phyloP scores from a whole-genome alignment of 2,329 filamentous ascomycete species.

The Ascochyta rabiei region DNA sequence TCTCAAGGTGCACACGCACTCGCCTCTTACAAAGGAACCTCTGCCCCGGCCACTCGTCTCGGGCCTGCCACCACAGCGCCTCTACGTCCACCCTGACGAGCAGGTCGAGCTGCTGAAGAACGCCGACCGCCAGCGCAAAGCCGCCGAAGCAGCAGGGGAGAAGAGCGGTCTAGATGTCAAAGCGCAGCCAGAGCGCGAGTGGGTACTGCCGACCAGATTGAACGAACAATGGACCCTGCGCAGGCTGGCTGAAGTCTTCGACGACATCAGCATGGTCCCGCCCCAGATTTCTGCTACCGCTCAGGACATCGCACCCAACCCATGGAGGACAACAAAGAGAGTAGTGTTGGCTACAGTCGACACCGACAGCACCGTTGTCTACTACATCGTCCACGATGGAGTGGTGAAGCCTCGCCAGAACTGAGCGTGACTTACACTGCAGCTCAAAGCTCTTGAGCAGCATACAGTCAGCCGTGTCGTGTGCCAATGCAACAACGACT shows the following conservation, averaged over 20 bases:
- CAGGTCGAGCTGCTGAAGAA: constrained; percentile 74
- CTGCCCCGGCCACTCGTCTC: constrained; percentile 70
- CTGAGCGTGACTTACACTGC: constrained; percentile 47
- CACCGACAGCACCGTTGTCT: constrained; percentile 81
- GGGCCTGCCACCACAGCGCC: constrained; percentile 72
- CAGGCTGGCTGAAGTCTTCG: constrained; percentile 72
- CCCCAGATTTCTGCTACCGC: constrained; percentile 26
- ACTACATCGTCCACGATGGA: constrained; percentile 86
- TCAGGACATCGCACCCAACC: constrained; percentile 30
- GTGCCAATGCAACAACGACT: not conserved
- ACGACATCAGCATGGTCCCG: constrained; percentile 57
- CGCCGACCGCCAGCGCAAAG: constrained; percentile 55
- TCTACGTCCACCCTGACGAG: constrained; percentile 83
- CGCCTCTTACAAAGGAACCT: constrained; percentile 46
- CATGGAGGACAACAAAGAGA: constrained; percentile 64
- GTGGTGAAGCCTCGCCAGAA: constrained; percentile 86
- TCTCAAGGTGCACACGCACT: constrained; percentile 60
- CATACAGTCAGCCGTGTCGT: not conserved
- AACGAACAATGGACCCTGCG: constrained; percentile 74
- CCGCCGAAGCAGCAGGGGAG: constrained; percentile 36
- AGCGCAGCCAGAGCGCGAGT: constrained; percentile 62
- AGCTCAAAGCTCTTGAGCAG: not conserved
- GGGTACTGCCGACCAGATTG: constrained; percentile 76
- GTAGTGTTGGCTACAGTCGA: constrained; percentile 76
- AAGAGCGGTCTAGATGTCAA: constrained; percentile 52